Conservation (phyloP, 2,329 filamentous ascomycete species). For the Epichloe gansuensis region DNA sequence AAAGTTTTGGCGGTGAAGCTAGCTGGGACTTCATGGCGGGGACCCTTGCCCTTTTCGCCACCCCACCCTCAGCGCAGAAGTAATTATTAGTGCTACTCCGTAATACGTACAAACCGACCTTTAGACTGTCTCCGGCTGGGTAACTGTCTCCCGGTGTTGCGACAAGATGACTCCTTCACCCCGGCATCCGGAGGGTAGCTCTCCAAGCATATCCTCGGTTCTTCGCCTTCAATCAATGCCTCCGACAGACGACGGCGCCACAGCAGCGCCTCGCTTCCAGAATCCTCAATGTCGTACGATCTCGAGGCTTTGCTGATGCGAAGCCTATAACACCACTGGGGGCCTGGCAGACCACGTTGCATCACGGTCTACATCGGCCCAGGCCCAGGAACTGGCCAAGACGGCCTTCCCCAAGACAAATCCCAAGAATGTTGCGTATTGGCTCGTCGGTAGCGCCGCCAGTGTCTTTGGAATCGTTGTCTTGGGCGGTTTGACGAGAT, state of each 20-base stretch:
- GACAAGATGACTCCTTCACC: constrained; percentile 28
- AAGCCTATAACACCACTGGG: constrained; percentile 18
- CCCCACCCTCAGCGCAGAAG: background rate
- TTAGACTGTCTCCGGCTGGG: background rate
- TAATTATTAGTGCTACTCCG: too few species aligned
- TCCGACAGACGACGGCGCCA: constrained; percentile 16
- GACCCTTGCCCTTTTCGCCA: constrained; percentile 10
- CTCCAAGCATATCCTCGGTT: constrained; percentile 26
- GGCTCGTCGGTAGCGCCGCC: constrained; percentile 80
- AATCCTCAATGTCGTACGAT: constrained; percentile 28
- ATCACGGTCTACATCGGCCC: constrained; percentile 10
- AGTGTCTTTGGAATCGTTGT: constrained; percentile 97
- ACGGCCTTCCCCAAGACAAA: constrained; percentile 47
- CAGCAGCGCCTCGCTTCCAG: constrained; percentile 22
- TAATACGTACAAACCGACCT: too few species aligned
- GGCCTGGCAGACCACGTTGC: constrained; percentile 16
- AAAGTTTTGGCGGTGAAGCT: constrained; percentile 20
- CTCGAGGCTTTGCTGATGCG: constrained; percentile 26
- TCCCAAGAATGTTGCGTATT: constrained; percentile 73
- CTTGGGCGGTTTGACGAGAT: constrained; percentile 81
- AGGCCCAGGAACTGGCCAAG: constrained; percentile 17
- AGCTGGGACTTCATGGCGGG: constrained; percentile 13
- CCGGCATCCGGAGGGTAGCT: constrained; percentile 29
- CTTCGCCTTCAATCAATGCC: constrained; percentile 39
- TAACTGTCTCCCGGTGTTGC: background rate